A percentile compares a stretch with the other conserved stretches of the same genome.
Evolutionary conservation across 257 asterid genomes (phyloP).

Genomic region (Craterostigma plantagineum): DNA sequence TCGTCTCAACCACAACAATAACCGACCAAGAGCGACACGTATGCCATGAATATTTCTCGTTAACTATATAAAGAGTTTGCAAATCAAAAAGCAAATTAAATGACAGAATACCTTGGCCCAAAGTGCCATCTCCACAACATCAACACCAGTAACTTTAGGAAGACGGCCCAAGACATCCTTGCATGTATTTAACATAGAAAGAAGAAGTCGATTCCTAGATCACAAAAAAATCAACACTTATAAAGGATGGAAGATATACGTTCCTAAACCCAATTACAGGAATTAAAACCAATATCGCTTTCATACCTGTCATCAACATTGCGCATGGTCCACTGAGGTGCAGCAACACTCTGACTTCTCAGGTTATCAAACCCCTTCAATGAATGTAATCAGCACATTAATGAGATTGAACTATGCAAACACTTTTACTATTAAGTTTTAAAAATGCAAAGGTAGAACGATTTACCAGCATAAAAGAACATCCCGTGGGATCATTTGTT

Average conservation of each 20-base stretch:
- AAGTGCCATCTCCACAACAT: constrained; percentile 99
- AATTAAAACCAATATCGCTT: constrained; percentile 2
- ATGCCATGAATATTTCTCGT: constrained; percentile 2
- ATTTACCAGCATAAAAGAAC: constrained; percentile 77
- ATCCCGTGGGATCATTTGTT: constrained; percentile 88
- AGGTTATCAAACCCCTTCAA: constrained; percentile 91
- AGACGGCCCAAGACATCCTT: constrained; percentile 82
- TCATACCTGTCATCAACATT: constrained; percentile 84
- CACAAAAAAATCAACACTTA: constrained; percentile 7
- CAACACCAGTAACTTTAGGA: constrained; percentile 93
- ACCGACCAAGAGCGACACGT: too few species aligned
- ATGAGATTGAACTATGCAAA: constrained; percentile 5
- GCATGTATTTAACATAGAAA: constrained; percentile 70
- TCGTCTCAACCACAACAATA: too few species aligned
- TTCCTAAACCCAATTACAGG: constrained; percentile 4
- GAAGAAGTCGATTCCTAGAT: constrained; percentile 69
- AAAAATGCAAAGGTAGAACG: neutral
- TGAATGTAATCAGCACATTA: constrained; percentile 12
- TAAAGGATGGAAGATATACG: constrained; percentile 6
- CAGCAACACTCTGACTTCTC: constrained; percentile 88
- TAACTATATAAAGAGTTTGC: constrained; percentile 12
- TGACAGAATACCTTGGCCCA: constrained; percentile 78
- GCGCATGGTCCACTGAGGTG: constrained; percentile 99
- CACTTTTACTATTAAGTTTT: neutral
- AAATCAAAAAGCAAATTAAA: constrained; percentile 9